Evolutionary conservation across 1,284 basidiomycete genomes (phyloP), one percentile per base, ranked within the genome.

Genomic region (Trichosporon inkin): DNA sequence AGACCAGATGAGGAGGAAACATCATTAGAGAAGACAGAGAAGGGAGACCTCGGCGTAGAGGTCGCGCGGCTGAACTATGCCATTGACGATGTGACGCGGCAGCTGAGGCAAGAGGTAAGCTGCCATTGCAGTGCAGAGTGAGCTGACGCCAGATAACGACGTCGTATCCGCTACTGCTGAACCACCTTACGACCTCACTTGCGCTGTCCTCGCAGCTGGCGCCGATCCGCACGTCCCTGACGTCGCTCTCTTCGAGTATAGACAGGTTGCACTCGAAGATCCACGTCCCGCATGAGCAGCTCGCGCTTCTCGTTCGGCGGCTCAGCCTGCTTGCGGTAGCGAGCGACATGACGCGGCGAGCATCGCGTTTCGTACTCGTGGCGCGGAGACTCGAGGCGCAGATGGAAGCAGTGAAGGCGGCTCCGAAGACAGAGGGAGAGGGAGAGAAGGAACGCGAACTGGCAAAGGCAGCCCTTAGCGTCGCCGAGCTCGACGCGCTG

Each of bases 21-120:
- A 32, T 55, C 60, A 22, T 20, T 51, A 16, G 17, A 56, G 19
- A 49, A 61, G 51, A 62, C 57, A 20, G 73, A 72, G 53, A 90
- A 87, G 75, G 90, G 91, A 63, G 92, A 95, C 67, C 86, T 94
- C 3, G 88, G 88, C 6, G 84, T 90, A 1, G 89, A 90, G 2
- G 87, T 95, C 35, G 86, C 89, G 8, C 90, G 88, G 71, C 80
- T 96, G 5, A 88, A 87, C 62, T 83, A 86, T 67, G 88, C 86
- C 2, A 87, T 95, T 63, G 92, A 95, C 53, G 91, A 95, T 73
- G 86, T 93, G 17, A 87, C 88, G 28, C 89, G 88, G 71, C 90
- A 95, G 75, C 85, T 95, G 53, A 88, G 89, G 76, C 82, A 82
- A 59, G 82, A 94, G 76, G 91, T 92, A 57, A 69, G 87, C 81